Percentiles rank a stretch among this genome's conserved stretches.
Conservation (phyloP, 2,329 filamentous ascomycete species). For the Penicillium brevicompactum region DNA sequence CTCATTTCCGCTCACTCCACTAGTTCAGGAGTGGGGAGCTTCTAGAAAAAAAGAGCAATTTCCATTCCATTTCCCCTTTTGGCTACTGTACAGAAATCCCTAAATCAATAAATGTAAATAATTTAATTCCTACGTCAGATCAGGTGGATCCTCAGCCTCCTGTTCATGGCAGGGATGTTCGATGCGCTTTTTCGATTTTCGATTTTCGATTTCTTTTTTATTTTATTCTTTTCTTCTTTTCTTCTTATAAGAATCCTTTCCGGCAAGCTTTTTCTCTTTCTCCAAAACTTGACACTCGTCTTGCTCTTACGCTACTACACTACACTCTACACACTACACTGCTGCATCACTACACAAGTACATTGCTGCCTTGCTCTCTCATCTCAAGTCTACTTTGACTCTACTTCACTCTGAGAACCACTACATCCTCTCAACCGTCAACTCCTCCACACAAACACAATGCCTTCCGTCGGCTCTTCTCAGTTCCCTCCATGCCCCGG, state of each 20-base stretch:
- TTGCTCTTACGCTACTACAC: not conserved
- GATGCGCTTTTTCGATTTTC: slow-evolving; percentile 13
- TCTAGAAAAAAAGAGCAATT: slow-evolving; percentile 29
- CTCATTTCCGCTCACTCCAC: slow-evolving; percentile 8
- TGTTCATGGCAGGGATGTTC: slow-evolving; percentile 32
- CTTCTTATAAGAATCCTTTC: slow-evolving; percentile 9
- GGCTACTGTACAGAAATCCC: slow-evolving; percentile 15
- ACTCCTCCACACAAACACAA: slow-evolving; percentile 22
- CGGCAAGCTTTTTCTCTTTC: slow-evolving; percentile 2
- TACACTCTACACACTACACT: not conserved
- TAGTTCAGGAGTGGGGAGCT: slow-evolving; percentile 24
- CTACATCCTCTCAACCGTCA: slow-evolving; percentile 5
- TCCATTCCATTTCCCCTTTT: slow-evolving; percentile 28
- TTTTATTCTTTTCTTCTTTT: not conserved
- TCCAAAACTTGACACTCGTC: not conserved
- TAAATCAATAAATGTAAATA: not conserved
- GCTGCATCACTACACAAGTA: too few relatives aligned
- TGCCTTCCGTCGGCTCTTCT: slow-evolving; percentile 41
- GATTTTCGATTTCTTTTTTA: slow-evolving; percentile 6
- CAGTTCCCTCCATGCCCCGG: slow-evolving; percentile 44
- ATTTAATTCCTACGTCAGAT: slow-evolving; percentile 31
- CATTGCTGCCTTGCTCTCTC: too few relatives aligned
- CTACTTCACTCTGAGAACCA: not conserved
- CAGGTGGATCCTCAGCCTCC: slow-evolving; percentile 31
- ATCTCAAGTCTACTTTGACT: not conserved